These are phyloP conservation scores for Gossypium thurberi DNA, from an alignment of 345 rosid genomes.

Conservation along the genomic window DNA sequence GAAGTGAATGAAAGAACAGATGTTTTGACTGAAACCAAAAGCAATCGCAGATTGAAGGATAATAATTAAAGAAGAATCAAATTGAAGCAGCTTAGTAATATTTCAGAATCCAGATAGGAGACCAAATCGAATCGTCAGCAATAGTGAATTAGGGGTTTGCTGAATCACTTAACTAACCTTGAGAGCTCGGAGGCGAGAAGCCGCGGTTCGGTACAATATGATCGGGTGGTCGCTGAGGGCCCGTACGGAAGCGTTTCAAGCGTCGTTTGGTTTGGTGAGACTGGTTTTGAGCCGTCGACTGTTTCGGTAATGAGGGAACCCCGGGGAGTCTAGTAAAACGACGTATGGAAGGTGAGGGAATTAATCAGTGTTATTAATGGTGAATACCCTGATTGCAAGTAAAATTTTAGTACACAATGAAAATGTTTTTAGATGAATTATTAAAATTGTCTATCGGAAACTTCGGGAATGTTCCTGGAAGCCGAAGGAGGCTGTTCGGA, in stretches of 20 bases:
- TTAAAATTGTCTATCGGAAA: too few species aligned
- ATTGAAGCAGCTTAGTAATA: neutral
- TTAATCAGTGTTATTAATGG: too few species aligned
- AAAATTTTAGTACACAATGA: too few species aligned
- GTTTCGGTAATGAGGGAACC: too few species aligned
- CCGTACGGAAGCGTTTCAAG: neutral
- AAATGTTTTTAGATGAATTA: too few species aligned
- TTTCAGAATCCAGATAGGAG: neutral
- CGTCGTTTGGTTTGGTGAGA: too few species aligned
- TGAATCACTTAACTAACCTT: conserved; percentile 31
- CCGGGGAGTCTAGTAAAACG: too few species aligned
- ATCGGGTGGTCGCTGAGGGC: conserved; percentile 17
- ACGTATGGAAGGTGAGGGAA: too few species aligned
- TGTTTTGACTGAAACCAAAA: neutral
- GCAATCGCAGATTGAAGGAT: conserved; percentile 7
- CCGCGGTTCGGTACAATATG: conserved; percentile 48
- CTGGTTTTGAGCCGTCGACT: too few species aligned
- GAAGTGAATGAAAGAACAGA: conserved; percentile 15
- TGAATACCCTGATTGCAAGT: too few species aligned
- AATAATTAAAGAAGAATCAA: neutral
- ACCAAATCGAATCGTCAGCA: neutral
- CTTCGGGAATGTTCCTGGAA: too few species aligned
- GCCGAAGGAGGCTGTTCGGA: too few species aligned
- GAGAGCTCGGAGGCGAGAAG: conserved; percentile 34
- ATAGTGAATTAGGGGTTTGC: neutral